Evolutionary conservation across 2,329 filamentous ascomycete species (phyloP), one percentile per base, ranked within the genome.

Genomic region (Penicillium sclerotigenum): DNA sequence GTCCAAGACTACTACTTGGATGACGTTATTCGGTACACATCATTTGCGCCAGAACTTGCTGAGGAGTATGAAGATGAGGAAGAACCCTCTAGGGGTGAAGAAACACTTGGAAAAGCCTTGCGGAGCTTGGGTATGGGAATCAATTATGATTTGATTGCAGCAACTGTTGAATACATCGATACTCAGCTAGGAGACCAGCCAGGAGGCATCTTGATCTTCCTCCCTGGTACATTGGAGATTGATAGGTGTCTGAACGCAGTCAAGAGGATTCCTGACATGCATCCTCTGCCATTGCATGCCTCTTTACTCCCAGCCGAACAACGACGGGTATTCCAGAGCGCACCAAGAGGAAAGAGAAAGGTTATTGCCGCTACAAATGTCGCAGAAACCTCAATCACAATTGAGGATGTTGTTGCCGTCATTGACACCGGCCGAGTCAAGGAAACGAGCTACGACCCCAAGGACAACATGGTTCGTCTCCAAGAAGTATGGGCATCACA

Each of bases 301-400:
- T 97, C 92, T 0, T 82, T 99, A 1, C 87, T 95, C 66, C 93
- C 93, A 10, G 82, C 82, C 2, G 93, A 97, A 65, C 94, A 99
- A 73, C 88, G 89, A 58, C 83, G 86, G 24, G 94, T 99, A 0
- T 99, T 99, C 70, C 81, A 84, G 28, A 80, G 81, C 14, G 78
- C 94, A 5, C 92, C 93, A 0, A 72, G 77, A 3, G 91, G 91
- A 0, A 92, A 90, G 74, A 83, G 94, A 34, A 99, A 99, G 75
- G 85, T 99, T 13, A 89, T 99, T 33, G 90, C 93, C 7, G 90
- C 94, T 1, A 99, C 94, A 42, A 99, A 99, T 67, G 93, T 99
- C 2, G 94, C 94, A 2, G 94, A 99, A 73, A 99, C 94, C 0
- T 97, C 94, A 2, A 97, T 99, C 71, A 99, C 94, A 0, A 99